A percentile compares a stretch with the other conserved stretches of the same genome.
These are phyloP conservation scores for Aspergillus flavus DNA, from an alignment of 2,329 filamentous ascomycete genomes.

Conservation along the genomic window DNA sequence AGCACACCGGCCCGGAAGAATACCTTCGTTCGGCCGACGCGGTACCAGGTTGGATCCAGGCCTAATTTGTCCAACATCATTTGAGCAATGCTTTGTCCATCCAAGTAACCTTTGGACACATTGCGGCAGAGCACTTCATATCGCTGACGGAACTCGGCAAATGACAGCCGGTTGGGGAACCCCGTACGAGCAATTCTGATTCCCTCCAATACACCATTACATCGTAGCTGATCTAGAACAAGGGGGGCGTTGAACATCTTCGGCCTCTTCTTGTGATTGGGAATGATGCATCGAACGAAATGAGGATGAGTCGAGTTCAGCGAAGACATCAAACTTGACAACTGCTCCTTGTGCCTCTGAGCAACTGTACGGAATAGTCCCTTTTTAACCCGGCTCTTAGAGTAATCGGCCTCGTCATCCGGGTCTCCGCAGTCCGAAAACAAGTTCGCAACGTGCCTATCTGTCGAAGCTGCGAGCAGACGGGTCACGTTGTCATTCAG, in stretches of 20 bases:
- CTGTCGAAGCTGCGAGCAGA: conserved; percentile 77
- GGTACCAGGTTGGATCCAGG: conserved; percentile 82
- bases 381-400: conserved; percentile 86
- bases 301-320: conserved; percentile 96
- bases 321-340: conserved; percentile 94
- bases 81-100: conserved; percentile 81
- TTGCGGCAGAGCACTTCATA: conserved; percentile 91
- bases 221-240: conserved; percentile 96
- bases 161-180: conserved; percentile 90
- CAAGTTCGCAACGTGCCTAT: conserved; percentile 79
- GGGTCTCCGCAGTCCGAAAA: conserved; percentile 86
- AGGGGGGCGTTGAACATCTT: conserved; percentile 90
- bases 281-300: conserved; percentile 95
- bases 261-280: conserved; percentile 95
- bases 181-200: conserved; percentile 96
- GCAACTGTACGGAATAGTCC: conserved; percentile 96
- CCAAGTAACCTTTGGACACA: conserved; percentile 87
- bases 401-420: conserved; percentile 71
- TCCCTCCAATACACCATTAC: conserved; percentile 98
- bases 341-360: conserved; percentile 94
- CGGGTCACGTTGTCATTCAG: conserved; percentile 95
- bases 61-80: conserved; percentile 88
- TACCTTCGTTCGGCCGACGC: conserved; percentile 93
- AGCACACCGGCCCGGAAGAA: conserved; percentile 97
- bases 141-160: conserved; percentile 89